A percentile compares a stretch with the other conserved stretches of the same genome.
Evolutionary conservation across 1,139 yeast species (phyloP).

Genomic region (Hemisphaericaspora xylanilytica): DNA sequence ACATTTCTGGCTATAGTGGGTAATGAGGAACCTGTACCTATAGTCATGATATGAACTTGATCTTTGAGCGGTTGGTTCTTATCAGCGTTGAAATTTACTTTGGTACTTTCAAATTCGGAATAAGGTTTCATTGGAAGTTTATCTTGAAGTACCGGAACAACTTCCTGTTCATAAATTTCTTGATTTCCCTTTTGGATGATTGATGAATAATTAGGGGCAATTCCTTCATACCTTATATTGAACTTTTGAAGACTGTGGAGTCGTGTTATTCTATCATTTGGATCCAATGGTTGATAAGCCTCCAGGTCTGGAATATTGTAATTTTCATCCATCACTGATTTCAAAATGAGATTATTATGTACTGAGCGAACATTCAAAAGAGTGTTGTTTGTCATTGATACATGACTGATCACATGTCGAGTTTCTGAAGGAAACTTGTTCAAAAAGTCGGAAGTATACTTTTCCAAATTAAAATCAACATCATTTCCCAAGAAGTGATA

Average conservation of each 20-base stretch:
- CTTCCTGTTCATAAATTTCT: conserved; percentile 40
- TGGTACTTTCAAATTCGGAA: conserved; percentile 6
- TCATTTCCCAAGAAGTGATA: conserved; percentile 75
- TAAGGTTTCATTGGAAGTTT: conserved; percentile 3
- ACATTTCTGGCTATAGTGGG: conserved; percentile 88
- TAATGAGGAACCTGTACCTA: conserved; percentile 93
- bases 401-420: conserved; percentile 70
- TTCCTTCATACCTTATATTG: conserved; percentile 24
- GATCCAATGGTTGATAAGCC: conserved; percentile 19
- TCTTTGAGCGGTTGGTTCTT: conserved; percentile 31
- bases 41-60: conserved; percentile 68
- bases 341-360: conserved; percentile 52
- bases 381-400: conserved; percentile 57
- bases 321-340: conserved; percentile 49
- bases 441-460: conserved; percentile 44
- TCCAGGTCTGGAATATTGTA: conserved; percentile 50
- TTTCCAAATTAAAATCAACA: conserved; percentile 48
- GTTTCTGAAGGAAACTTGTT: conserved; percentile 49
- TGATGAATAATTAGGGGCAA: conserved; percentile 20
- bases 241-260: conserved; percentile 35
- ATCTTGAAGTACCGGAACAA: conserved; percentile 27
- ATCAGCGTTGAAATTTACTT: conserved; percentile 14
- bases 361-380: conserved; percentile 59
- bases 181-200: conserved; percentile 36
- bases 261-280: conserved; percentile 16